Evolutionary conservation across 805 yeast genomes (phyloP), one percentile per base, ranked within the genome.

Genomic region (Wickerhamomyces strasburgensis): DNA sequence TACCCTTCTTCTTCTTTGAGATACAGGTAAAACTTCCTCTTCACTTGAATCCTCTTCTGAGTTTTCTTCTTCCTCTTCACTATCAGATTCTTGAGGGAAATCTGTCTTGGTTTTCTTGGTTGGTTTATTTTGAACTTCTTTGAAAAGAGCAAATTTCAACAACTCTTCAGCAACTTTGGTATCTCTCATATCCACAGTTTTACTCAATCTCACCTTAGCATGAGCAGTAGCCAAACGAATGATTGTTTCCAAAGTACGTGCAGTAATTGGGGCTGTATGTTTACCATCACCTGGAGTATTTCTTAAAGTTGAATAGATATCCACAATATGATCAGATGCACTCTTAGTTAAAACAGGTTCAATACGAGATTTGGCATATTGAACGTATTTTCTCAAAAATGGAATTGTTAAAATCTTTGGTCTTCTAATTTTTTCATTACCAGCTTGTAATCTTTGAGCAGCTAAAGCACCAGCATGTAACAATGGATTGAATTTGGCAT

Each of bases 191-290:
- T 80, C 86, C 14, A 93, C 82, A 2, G 75, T 71, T 48, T 74
- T 76, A 16, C 95, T 83, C 39, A 93, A 67, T 49, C 98, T 73
- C n/a, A 90, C 85, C 60, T 93, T 90, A 9, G 98, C 98, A 61
- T 93, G 98, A 0, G 98, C 98, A 1, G 97, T 85, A 1, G 97
- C 72, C 42, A 90, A 68, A 70, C 98, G 95, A 59, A 90, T 90
- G 47, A 90, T 69, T 0, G 98, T 90, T 62, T 90, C 98, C 49
- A 90, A 69, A 5, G 98, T 93, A 78, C 98, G 84, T n/a, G 98
- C 95, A 2, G 98, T 90, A 48, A 90, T 85, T 26, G 98, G 98
- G 1, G 96, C 82, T 1, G 96, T 89, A 54, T 79, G 73, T 36
- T 83, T 75, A 48, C 80, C 84, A 27, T 70, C 73, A 36, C 70